Conservation (phyloP, 257 asterid species). For the Solanum lycopersicoides region DNA sequence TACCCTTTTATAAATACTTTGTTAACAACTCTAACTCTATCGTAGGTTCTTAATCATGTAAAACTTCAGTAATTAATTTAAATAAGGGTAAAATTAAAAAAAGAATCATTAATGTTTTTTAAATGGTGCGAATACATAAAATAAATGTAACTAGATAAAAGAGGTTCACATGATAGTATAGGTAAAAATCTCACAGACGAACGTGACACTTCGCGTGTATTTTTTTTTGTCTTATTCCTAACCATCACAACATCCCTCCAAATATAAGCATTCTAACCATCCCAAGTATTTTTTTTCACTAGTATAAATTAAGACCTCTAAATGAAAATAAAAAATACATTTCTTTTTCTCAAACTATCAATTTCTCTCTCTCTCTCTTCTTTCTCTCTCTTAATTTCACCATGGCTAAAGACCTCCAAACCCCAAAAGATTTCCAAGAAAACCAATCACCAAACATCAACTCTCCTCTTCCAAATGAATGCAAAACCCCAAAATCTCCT, state of each 20-base stretch:
- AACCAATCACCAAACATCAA: background rate
- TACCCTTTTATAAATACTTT: background rate
- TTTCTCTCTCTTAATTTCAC: background rate
- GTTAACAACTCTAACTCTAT: too few species aligned
- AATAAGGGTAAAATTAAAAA: background rate
- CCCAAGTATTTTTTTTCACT: background rate
- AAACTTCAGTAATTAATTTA: background rate
- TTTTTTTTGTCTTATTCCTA: background rate
- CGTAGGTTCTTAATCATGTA: background rate
- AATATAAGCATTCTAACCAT: background rate
- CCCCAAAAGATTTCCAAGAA: constrained; percentile 5
- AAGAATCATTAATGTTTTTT: background rate
- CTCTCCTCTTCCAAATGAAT: constrained; percentile 11
- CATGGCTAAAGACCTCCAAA: constrained; percentile 45
- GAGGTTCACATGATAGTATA: background rate
- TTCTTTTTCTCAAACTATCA: constrained; percentile 8
- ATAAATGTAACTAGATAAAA: background rate
- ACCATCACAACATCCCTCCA: background rate
- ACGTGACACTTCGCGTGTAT: background rate
- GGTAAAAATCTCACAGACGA: fast-evolving
- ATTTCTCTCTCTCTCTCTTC: background rate
- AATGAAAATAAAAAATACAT: background rate
- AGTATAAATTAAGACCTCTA: constrained; percentile 9
- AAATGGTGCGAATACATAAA: background rate
- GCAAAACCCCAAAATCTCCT: constrained; percentile 45